Conservation (phyloP, 768 basidiomycete species). For the Pilatotrama ljubarskyi region DNA sequence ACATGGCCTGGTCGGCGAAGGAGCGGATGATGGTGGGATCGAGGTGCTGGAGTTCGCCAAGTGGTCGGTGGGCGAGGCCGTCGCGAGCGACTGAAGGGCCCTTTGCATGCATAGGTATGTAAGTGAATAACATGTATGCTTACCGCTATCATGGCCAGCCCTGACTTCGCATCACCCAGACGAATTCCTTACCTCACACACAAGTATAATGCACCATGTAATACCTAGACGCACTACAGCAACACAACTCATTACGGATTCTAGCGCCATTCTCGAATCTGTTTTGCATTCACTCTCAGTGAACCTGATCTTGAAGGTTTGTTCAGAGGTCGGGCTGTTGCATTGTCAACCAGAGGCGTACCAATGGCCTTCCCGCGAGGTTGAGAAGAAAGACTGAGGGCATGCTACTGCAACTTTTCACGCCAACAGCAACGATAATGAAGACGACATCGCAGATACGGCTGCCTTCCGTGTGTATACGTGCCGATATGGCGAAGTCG, state of each 20-base stretch:
- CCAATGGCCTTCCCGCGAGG: too few relatives aligned
- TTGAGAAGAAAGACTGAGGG: too few relatives aligned
- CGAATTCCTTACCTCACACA: neutral
- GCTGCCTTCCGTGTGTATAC: too few relatives aligned
- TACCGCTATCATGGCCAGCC: too few relatives aligned
- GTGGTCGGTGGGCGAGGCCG: slow-evolving; percentile 58
- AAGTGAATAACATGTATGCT: too few relatives aligned
- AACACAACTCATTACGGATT: neutral
- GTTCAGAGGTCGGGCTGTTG: too few relatives aligned
- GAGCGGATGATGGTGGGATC: slow-evolving; percentile 39
- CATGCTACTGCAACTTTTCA: too few relatives aligned
- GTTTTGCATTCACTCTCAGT: neutral
- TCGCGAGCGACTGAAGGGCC: neutral
- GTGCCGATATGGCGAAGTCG: too few relatives aligned
- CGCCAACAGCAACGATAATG: too few relatives aligned
- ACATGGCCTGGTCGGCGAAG: slow-evolving; percentile 42
- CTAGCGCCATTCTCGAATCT: neutral
- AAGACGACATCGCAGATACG: too few relatives aligned
- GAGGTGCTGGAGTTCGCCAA: slow-evolving; percentile 56
- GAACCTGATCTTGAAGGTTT: too few relatives aligned
- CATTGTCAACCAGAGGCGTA: too few relatives aligned
- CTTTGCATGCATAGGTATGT: neutral
- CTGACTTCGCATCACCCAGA: neutral
- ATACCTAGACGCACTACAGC: neutral
- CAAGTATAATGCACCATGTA: neutral